phyloP scores from a whole-genome alignment of 1,139 yeast species.

The Debaryomyces nepalensis region DNA sequence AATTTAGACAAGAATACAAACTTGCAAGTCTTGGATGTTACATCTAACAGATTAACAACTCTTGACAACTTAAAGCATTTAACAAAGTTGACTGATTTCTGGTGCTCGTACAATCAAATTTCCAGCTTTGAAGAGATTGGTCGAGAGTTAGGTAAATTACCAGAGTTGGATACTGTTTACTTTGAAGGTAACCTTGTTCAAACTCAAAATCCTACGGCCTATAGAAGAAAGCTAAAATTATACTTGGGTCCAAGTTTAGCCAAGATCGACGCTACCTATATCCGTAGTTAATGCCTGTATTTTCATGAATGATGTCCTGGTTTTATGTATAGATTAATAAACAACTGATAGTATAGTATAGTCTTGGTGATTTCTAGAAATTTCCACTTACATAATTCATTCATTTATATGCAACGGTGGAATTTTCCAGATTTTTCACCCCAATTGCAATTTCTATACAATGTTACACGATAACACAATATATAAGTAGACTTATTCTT shows the following conservation, averaged over 20 bases:
- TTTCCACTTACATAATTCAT: slow-evolving; percentile 2
- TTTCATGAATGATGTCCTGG: not conserved
- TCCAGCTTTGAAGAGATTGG: slow-evolving; percentile 71
- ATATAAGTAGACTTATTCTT: not conserved
- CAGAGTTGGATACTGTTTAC: slow-evolving; percentile 82
- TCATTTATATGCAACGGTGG: not conserved
- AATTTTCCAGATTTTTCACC: slow-evolving; percentile 10
- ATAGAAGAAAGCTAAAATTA: slow-evolving; percentile 79
- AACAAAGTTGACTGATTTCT: slow-evolving; percentile 76
- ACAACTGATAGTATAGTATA: not conserved
- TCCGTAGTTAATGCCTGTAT: slow-evolving; percentile 24
- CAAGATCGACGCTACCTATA: slow-evolving; percentile 91
- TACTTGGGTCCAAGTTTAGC: slow-evolving; percentile 73
- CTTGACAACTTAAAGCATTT: slow-evolving; percentile 72
- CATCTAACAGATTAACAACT: slow-evolving; percentile 68
- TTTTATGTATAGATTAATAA: slow-evolving; percentile 2
- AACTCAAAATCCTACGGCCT: slow-evolving; percentile 70
- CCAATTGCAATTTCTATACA: too few relatives aligned
- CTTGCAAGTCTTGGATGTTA: slow-evolving; percentile 77
- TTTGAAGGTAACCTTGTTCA: slow-evolving; percentile 96
- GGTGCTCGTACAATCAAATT: slow-evolving; percentile 86
- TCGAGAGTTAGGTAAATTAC: slow-evolving; percentile 63
- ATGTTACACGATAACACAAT: not conserved
- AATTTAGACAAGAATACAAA: slow-evolving; percentile 74
- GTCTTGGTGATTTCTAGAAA: too few relatives aligned